A percentile compares a stretch with the other conserved stretches of the same genome.
Evolutionary conservation across 768 basidiomycete species (phyloP).

Genomic region (Boletus tylopilopsis): DNA sequence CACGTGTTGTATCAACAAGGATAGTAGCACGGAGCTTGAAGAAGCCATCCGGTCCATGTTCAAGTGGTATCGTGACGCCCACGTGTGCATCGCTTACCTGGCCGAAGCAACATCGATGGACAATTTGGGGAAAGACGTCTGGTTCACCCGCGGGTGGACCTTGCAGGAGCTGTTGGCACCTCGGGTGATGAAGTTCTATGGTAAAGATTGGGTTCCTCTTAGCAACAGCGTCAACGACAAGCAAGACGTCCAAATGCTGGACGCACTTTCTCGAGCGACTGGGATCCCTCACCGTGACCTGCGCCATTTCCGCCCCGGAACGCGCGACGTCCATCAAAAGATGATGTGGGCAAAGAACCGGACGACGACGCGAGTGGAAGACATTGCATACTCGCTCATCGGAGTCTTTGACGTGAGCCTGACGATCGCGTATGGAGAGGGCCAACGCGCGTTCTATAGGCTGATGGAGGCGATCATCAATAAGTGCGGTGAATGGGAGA

Average conservation of each 20-base stretch:
- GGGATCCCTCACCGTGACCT: constrained; percentile 26
- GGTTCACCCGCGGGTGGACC: constrained; percentile 33
- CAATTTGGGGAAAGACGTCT: constrained; percentile 24
- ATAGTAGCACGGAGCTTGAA: constrained; percentile 33
- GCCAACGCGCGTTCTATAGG: constrained; percentile 29
- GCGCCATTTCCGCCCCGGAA: constrained; percentile 23
- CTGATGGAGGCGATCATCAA: constrained; percentile 29
- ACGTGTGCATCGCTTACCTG: constrained; percentile 31
- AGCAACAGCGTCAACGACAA: constrained; percentile 28
- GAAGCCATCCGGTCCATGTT: constrained; percentile 34
- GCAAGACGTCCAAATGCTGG: constrained; percentile 20
- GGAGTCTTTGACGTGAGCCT: constrained; percentile 33
- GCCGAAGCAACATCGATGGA: constrained; percentile 28
- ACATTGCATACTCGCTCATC: constrained; percentile 32
- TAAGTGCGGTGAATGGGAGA: constrained; percentile 30
- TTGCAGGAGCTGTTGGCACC: constrained; percentile 29
- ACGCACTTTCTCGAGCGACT: constrained; percentile 23
- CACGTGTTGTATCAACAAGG: constrained; percentile 34
- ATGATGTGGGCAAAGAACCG: constrained; percentile 34
- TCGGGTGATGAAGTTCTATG: constrained; percentile 30
- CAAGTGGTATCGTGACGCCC: constrained; percentile 29
- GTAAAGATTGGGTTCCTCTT: constrained; percentile 23
- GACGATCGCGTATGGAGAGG: constrained; percentile 34
- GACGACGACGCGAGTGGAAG: constrained; percentile 32
- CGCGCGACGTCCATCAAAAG: constrained; percentile 23